phyloP scores from a whole-genome alignment of 106 monocot species.

The Gastrodia elata region DNA sequence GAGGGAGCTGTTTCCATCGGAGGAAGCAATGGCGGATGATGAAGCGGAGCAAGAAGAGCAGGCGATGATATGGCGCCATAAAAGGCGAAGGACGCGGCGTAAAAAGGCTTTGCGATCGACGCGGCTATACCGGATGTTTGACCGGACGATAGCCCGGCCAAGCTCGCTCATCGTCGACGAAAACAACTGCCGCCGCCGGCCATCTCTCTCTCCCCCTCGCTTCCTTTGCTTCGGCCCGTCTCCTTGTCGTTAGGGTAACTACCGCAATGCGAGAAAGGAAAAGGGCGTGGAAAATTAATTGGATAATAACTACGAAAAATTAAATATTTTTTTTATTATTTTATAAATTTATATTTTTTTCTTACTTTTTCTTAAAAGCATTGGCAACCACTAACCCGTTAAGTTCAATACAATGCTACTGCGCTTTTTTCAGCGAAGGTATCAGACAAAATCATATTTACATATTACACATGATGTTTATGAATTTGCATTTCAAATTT shows the following conservation, averaged over 20 bases:
- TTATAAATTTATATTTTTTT: no score
- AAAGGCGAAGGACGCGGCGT: slow-evolving; percentile 13
- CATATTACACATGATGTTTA: no score
- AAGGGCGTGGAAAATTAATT: neutral
- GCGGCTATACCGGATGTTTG: slow-evolving; percentile 12
- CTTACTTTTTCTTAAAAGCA: no score
- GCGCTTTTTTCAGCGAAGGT: no score
- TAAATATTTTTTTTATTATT: no score
- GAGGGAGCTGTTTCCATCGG: neutral
- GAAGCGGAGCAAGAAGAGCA: neutral
- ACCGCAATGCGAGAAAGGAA: neutral
- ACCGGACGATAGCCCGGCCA: slow-evolving; percentile 7
- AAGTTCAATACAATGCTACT: no score
- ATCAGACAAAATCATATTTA: no score
- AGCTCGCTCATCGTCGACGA: slow-evolving; percentile 10
- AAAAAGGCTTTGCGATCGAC: slow-evolving; percentile 13
- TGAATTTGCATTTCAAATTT: no score
- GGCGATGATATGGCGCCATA: slow-evolving; percentile 17
- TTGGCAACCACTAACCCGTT: no score
- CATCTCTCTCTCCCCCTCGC: neutral
- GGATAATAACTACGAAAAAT: neutral
- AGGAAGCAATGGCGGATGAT: neutral
- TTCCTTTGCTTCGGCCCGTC: neutral
- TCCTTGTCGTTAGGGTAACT: neutral
- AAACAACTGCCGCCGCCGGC: neutral